Evolutionary conservation across 2,329 filamentous ascomycete genomes (phyloP), one percentile per base, ranked within the genome.

Genomic region (Tolypocladium sp.): DNA sequence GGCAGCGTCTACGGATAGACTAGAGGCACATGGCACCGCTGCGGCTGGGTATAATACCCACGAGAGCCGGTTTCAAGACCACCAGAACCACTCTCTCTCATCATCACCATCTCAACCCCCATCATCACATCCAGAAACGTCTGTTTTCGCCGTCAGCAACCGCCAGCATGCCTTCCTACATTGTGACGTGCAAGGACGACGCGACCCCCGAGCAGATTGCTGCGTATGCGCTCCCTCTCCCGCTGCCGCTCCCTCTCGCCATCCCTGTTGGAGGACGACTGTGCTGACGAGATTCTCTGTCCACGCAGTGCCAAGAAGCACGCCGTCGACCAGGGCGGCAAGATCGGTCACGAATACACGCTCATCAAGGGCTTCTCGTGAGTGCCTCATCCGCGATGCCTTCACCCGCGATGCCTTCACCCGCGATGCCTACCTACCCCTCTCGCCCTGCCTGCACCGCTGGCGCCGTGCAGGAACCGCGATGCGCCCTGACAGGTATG

Each of bases 311-410:
- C 89, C 62, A 96, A 96, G 85, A 77, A 92, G 72, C 77, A 87
- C 60, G 89, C 87, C 66, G 77, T 73, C 61, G 82, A 88, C 49
- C 85, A 93, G 71, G 93, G 93, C 70, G 93, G 92, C 71, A 85
- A 84, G 74, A 94, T 97, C 77, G 84, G 78, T 58, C 86, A 94
- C 67, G 90, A 94, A 73, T 96, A 91, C 80, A 87, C 77, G 62
- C 76, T 96, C 67, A 92, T 96, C 82, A 95, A 93, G 79, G 92
- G 89, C 60, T 97, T 97, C 79, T 87, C 90, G 93, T 97, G 85
- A 66, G 90, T 80, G 54, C 40, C 33, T 38, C n/a, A n/a, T n/a
- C n/a, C n/a, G n/a, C n/a, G n/a, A n/a, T n/a, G n/a, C n/a, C n/a
- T n/a, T n/a, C n/a, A n/a, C n/a, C n/a, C n/a, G n/a, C n/a, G n/a